Evolutionary conservation across 306 rosid species (phyloP), one percentile per base, ranked within the genome.

Genomic region (Quercus alba): DNA sequence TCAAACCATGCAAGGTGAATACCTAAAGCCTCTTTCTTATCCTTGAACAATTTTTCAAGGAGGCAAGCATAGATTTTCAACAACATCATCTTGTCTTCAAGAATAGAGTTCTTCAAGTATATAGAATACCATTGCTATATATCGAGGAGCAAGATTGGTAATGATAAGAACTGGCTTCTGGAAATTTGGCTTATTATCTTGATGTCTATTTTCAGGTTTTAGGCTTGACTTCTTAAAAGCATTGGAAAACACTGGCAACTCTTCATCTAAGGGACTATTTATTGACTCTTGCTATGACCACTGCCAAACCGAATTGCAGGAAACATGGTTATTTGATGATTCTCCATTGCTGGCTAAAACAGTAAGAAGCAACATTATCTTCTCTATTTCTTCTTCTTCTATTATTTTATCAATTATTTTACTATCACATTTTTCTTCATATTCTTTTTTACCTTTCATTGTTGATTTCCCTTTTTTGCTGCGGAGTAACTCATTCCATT

Each of bases 301-400:
- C 75, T 89, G 99, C 85, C 99, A 95, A 90, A 93, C 92, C 12
- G 97, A 90, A 88, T 74, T 58, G 92, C 99, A 95, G 83, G 99
- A 91, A 76, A 85, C 92, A 44, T 95, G 99, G 99, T 64, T 90
- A 52, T 82, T 88, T 80, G 78, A 61, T 9, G 90, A 90, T 82
- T 93, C 99, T 68, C 99, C 99, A 3, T 4, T 71, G 68, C 81
- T 95, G 25, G 74, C 12, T 79, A 87, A 83, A 44, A 89, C 77
- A 75, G 99, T 95, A 93, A 81, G 91, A 78, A 28, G 51, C 80
- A 6, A 11, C 21, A 76, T 38, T 75, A 64, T 19, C 59, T 25
- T 38, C 35, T 21, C 6, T 57, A 6, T 61, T 18, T 30, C 23
- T 13, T 56, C 58, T 13, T 72, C 55, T 46, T 67, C 11, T 64